Percentiles rank a stretch among this genome's conserved stretches.
Conservation (phyloP, 2,329 filamentous ascomycete genomes). For the Kalmusia sp. region DNA sequence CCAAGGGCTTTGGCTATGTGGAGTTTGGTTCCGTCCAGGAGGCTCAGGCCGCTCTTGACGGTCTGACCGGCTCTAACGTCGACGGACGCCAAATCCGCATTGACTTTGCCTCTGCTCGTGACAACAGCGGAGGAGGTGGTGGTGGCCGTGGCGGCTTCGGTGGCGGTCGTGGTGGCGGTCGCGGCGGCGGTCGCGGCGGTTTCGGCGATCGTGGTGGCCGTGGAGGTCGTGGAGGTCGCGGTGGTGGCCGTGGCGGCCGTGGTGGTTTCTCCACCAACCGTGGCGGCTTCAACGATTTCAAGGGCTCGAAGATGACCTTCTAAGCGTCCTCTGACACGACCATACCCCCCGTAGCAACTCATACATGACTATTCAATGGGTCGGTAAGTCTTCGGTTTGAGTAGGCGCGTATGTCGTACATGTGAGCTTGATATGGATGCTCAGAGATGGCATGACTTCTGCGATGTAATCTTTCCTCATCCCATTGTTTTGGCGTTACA, state of each 20-base stretch:
- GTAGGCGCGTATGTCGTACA: background rate
- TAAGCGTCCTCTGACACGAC: slow-evolving; percentile 23
- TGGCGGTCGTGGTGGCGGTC: slow-evolving; percentile 57
- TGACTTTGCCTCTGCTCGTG: slow-evolving; percentile 77
- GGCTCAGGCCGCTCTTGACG: slow-evolving; percentile 75
- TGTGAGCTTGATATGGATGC: background rate
- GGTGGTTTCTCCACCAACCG: slow-evolving; percentile 42
- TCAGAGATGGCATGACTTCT: background rate
- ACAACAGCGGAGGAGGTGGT: slow-evolving; percentile 63
- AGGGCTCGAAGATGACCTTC: slow-evolving; percentile 82
- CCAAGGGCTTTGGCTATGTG: slow-evolving; percentile 94
- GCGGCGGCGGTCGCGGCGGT: slow-evolving; percentile 58
- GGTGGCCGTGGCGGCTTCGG: slow-evolving; percentile 60
- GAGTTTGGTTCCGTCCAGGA: slow-evolving; percentile 84
- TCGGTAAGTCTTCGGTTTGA: slow-evolving; percentile 3
- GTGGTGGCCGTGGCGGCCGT: slow-evolving; percentile 55
- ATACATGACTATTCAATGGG: slow-evolving; percentile 2
- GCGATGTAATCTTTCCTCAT: slow-evolving; percentile 6
- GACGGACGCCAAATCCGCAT: slow-evolving; percentile 78
- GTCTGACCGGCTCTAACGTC: slow-evolving; percentile 74
- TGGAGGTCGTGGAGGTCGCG: slow-evolving; percentile 54
- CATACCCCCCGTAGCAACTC: background rate
- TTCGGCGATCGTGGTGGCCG: slow-evolving; percentile 60
- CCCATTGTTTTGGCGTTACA: slow-evolving; percentile 2
- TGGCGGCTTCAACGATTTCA: slow-evolving; percentile 70